A percentile compares a stretch with the other conserved stretches of the same genome.
Evolutionary conservation across 2,329 filamentous ascomycete species (phyloP).

Genomic region (Didymella pomorum): DNA sequence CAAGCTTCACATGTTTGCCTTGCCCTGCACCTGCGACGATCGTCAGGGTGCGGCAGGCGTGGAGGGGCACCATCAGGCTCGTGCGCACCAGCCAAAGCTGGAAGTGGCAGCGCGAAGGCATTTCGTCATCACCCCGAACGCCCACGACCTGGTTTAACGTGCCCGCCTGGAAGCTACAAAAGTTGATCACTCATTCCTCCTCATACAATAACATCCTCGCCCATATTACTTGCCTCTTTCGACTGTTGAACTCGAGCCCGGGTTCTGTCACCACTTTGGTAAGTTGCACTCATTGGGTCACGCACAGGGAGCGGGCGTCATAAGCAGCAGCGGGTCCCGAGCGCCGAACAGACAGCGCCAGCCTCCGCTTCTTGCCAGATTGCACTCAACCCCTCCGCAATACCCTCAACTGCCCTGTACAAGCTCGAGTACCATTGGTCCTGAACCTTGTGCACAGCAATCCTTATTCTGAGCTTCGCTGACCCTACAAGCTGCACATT

Average conservation of each 20-base stretch:
- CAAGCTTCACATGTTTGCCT: conserved; percentile 23
- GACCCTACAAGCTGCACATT: conserved; percentile 35
- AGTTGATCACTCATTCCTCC: conserved; percentile 23
- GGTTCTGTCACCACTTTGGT: conserved; percentile 34
- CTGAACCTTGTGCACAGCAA: conserved; percentile 27
- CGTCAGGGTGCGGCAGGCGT: conserved; percentile 37
- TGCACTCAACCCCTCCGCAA: conserved; percentile 36
- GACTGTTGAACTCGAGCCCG: conserved; percentile 8
- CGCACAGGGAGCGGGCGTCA: conserved; percentile 40
- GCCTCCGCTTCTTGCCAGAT: conserved; percentile 48
- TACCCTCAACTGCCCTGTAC: conserved; percentile 26
- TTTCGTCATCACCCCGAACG: conserved; percentile 48
- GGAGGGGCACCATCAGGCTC: conserved; percentile 31
- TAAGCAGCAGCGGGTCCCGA: conserved; percentile 40
- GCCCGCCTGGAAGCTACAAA: conserved; percentile 38
- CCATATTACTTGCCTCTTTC: conserved; percentile 11
- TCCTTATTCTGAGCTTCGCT: conserved; percentile 33
- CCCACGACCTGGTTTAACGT: conserved; percentile 41
- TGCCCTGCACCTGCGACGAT: conserved; percentile 29
- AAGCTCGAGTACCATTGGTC: conserved; percentile 22
- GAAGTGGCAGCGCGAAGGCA: conserved; percentile 33
- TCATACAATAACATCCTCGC: conserved; percentile 15
- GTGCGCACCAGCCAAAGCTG: conserved; percentile 32
- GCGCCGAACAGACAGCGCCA: conserved; percentile 35
- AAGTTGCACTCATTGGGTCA: conserved; percentile 37